These are phyloP conservation scores for Aspergillus pseudoglaucus DNA, from an alignment of 2,329 filamentous ascomycete species.

Conservation along the genomic window DNA sequence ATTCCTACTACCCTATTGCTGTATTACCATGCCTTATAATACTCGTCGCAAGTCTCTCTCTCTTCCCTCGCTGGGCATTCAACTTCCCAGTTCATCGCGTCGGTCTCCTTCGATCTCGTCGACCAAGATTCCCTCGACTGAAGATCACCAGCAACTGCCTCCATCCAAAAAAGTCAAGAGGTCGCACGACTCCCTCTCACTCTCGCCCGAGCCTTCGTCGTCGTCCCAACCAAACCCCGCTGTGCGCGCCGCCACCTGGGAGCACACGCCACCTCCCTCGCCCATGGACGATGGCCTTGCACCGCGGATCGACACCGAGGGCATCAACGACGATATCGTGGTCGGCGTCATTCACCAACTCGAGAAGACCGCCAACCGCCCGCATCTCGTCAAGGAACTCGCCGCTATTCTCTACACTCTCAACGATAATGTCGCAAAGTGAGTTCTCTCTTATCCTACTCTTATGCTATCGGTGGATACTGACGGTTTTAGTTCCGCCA, in stretches of 20 bases:
- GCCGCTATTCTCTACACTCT: slow-evolving; percentile 69
- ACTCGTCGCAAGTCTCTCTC: slow-evolving; percentile 94
- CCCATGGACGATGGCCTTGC: slow-evolving; percentile 48
- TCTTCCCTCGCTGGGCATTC: slow-evolving; percentile 85
- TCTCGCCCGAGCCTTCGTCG: slow-evolving; percentile 33
- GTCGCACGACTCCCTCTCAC: slow-evolving; percentile 55
- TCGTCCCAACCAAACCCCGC: slow-evolving; percentile 19
- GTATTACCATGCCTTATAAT: slow-evolving; percentile 73
- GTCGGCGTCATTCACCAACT: slow-evolving; percentile 83
- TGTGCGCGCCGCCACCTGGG: slow-evolving; percentile 47
- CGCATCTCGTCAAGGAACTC: slow-evolving; percentile 91
- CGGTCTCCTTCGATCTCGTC: slow-evolving; percentile 51
- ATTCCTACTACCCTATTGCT: background rate
- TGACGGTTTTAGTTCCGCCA: slow-evolving; percentile 65
- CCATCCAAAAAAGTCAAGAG: slow-evolving; percentile 69
- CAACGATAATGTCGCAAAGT: slow-evolving; percentile 86
- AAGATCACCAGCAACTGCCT: slow-evolving; percentile 43
- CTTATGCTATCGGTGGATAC: slow-evolving; percentile 4
- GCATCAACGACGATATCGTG: slow-evolving; percentile 92
- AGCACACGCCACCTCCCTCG: slow-evolving; percentile 75
- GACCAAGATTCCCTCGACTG: slow-evolving; percentile 52
- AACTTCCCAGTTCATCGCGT: slow-evolving; percentile 59
- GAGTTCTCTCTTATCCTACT: slow-evolving; percentile 39
- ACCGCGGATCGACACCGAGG: slow-evolving; percentile 66
- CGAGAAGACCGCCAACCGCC: slow-evolving; percentile 82